Conservation (phyloP, 805 yeast genomes). For the Yarrowia divulgata region DNA sequence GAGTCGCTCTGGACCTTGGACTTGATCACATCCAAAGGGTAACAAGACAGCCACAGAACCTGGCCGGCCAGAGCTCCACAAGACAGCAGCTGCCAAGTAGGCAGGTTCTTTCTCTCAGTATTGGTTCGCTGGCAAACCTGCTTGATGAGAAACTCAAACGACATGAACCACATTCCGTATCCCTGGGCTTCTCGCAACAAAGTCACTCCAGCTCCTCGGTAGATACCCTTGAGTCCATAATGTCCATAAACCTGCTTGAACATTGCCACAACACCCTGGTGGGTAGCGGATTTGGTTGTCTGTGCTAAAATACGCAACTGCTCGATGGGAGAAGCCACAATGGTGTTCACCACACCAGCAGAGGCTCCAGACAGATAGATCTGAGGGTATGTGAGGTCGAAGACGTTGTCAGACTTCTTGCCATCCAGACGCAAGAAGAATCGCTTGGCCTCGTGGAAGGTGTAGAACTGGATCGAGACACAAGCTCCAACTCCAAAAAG, state of each 20-base stretch:
- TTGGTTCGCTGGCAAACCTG: conserved; percentile 29
- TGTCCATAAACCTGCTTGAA: conserved; percentile 63
- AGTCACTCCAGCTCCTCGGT: conserved; percentile 64
- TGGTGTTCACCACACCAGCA: conserved; percentile 71
- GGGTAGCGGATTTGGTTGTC: conserved; percentile 49
- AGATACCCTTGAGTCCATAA: conserved; percentile 55
- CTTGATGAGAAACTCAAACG: conserved; percentile 61
- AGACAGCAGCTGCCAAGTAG: conserved; percentile 62
- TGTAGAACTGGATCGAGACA: conserved; percentile 73
- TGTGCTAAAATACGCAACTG: conserved; percentile 70
- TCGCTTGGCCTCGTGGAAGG: conserved; percentile 72
- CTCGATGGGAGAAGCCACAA: conserved; percentile 70
- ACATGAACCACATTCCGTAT: conserved; percentile 75
- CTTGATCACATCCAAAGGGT: conserved; percentile 71
- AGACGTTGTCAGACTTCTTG: conserved; percentile 40
- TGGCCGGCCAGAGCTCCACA: conserved; percentile 75
- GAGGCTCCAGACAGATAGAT: conserved; percentile 68
- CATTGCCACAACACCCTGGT: conserved; percentile 44
- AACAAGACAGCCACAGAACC: conserved; percentile 71
- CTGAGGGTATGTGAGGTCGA: conserved; percentile 58
- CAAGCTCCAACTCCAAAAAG: conserved; percentile 72
- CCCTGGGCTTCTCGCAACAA: conserved; percentile 70
- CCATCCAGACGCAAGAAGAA: conserved; percentile 55
- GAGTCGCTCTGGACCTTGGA: conserved; percentile 64
- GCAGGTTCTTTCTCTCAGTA: conserved; percentile 56